A percentile compares a stretch with the other conserved stretches of the same genome.
Evolutionary conservation across 2,329 filamentous ascomycete genomes (phyloP).

Genomic region (Purpureocillium takamizusanense): DNA sequence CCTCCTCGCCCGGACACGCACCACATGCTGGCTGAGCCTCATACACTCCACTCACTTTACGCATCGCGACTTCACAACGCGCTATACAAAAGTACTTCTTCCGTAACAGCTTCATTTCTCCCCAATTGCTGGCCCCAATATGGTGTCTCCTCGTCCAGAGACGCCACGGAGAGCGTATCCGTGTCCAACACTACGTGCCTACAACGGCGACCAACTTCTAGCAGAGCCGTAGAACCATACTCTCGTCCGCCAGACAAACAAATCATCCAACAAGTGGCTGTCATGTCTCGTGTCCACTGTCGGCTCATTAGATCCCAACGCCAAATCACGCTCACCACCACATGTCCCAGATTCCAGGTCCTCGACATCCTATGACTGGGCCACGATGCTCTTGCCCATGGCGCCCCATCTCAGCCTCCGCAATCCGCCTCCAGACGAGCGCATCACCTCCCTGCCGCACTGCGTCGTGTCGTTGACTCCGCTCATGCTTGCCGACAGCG

Average conservation of each 20-base stretch:
- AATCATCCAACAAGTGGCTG: background rate
- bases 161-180: background rate
- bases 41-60: no score
- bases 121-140: no score
- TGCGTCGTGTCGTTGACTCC: slow-evolving; percentile 36
- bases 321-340: no score
- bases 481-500: slow-evolving; percentile 30
- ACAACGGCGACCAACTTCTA: background rate
- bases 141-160: no score
- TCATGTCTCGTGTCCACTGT: slow-evolving; percentile 1
- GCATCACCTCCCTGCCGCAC: slow-evolving; percentile 45
- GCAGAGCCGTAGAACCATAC: background rate
- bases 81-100: no score
- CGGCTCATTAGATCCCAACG: slow-evolving; percentile 1
- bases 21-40: background rate
- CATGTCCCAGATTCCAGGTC: no score
- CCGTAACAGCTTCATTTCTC: no score
- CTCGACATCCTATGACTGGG: slow-evolving; percentile 21
- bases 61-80: no score
- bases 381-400: slow-evolving; percentile 40
- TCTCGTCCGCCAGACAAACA: no score
- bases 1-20: no score
- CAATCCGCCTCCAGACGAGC: slow-evolving; percentile 40
- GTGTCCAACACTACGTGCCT: background rate
- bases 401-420: slow-evolving; percentile 45